Evolutionary conservation across 2,329 filamentous ascomycete species (phyloP), one percentile per base, ranked within the genome.

Genomic region (Verticillium albo-atrum): DNA sequence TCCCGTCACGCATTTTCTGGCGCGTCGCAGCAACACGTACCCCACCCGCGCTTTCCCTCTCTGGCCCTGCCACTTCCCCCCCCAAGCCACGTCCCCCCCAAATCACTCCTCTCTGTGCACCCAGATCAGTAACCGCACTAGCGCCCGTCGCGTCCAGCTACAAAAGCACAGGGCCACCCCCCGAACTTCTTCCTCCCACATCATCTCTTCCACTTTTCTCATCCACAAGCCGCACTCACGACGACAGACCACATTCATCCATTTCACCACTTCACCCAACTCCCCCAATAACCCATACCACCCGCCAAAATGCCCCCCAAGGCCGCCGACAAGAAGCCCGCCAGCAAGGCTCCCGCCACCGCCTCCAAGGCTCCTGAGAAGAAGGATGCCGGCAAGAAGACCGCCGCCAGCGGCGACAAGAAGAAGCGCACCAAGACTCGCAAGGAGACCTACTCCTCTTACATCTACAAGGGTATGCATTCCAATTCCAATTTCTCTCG

Each of bases 371-470:
- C 82, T 65, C 83, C 83, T 60, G 93, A 97, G 88, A 97, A 97
- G 90, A 97, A 98, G 89, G 94, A 98, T 82, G 95, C 94, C 67
- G 95, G 94, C 85, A 99, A 99, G 91, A 99, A 98, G 90, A 98
- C 95, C 55, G 92, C 94, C 62, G 88, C 93, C 64, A 88, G 91
- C 75, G 95, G 95, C 67, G 95, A 98, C 72, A 98, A 98, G 92
- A 99, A 99, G 91, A 99, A 98, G 93, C 92, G 95, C 76, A 96
- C 92, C 84, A 99, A 99, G 93, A 91, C 93, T 69, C 89, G 95
- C 82, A 98, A 98, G 90, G 95, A 99, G 87, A 99, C 95, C n/a
- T 99, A 99, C 86, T 96, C 91, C 70, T 96, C 92, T 59, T 99
- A 99, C 88, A 99, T 99, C 82, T 99, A 98, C 91, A 99, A 98